Conservation (phyloP, 768 basidiomycete species). For the Clavulina sp. region DNA sequence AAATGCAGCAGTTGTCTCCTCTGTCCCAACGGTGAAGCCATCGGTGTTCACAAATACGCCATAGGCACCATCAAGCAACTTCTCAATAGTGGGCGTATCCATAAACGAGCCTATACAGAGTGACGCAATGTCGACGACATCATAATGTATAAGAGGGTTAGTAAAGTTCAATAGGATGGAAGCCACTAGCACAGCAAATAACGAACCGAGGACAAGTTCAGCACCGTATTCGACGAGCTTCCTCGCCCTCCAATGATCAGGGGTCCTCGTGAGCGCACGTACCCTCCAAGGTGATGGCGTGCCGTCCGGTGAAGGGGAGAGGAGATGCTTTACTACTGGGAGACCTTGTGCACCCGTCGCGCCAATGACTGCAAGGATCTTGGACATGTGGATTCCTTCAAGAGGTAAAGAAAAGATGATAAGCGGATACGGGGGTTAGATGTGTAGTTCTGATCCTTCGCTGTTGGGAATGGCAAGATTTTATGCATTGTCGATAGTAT, state of each 20-base stretch:
- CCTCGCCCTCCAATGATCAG: background rate
- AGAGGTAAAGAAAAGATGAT: too few species aligned
- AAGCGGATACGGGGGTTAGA: too few species aligned
- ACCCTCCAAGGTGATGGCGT: background rate
- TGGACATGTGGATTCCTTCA: too few species aligned
- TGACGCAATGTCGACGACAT: too few species aligned
- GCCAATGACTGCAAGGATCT: too few species aligned
- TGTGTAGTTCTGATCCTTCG: too few species aligned
- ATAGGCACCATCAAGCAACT: slow-evolving; percentile 12
- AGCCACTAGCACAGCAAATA: too few species aligned
- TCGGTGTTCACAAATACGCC: slow-evolving; percentile 25
- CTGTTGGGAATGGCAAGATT: too few species aligned
- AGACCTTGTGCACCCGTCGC: slow-evolving; percentile 5
- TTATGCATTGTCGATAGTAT: too few species aligned
- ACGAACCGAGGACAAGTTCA: background rate
- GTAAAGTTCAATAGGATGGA: too few species aligned
- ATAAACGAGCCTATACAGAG: slow-evolving; percentile 21
- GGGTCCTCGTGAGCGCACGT: slow-evolving; percentile 1
- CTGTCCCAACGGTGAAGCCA: slow-evolving; percentile 26
- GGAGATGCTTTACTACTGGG: slow-evolving; percentile 1
- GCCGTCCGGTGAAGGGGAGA: background rate
- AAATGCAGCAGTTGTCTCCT: slow-evolving; percentile 25
- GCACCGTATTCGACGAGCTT: background rate
- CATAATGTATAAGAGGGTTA: too few species aligned
- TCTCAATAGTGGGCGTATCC: slow-evolving; percentile 22